Percentiles rank a stretch among this genome's conserved stretches.
Evolutionary conservation across 305 asterid genomes (phyloP).

Genomic region (Fraxinus baroniana): DNA sequence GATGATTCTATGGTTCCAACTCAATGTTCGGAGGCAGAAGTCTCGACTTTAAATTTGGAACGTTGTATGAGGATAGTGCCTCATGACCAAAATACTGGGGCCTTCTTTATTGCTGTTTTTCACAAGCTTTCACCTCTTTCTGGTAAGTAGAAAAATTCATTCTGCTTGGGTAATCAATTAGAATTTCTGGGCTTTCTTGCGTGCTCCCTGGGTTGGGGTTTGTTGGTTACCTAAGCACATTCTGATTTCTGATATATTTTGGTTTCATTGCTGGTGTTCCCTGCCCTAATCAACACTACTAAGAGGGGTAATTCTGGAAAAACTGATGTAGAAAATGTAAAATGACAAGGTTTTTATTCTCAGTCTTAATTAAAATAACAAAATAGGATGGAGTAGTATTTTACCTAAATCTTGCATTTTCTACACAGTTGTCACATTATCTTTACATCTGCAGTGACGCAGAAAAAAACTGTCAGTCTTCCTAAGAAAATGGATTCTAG

Average conservation of each 20-base stretch:
- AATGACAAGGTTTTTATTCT: not conserved
- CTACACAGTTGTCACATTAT: slow-evolving; percentile 5
- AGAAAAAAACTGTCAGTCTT: slow-evolving; percentile 45
- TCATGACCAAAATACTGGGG: slow-evolving; percentile 96
- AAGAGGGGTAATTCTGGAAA: not conserved
- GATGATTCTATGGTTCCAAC: slow-evolving; percentile 38
- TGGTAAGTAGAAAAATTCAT: slow-evolving; percentile 36
- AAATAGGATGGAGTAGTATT: not conserved
- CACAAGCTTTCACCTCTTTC: slow-evolving; percentile 65
- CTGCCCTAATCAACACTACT: not conserved
- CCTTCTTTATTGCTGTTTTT: slow-evolving; percentile 89
- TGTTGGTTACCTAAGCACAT: not conserved
- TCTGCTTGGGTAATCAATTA: not conserved
- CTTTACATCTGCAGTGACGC: slow-evolving; percentile 39
- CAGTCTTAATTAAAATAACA: not conserved
- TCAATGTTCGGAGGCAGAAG: slow-evolving; percentile 53
- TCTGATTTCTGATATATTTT: not conserved
- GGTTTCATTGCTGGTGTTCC: not conserved
- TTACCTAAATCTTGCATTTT: slow-evolving; percentile 11
- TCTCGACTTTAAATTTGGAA: slow-evolving; percentile 70
- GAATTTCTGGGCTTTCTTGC: too few relatives aligned
- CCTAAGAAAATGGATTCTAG: slow-evolving; percentile 35
- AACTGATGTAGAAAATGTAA: not conserved
- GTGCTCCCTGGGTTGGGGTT: not conserved
- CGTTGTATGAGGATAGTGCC: slow-evolving; percentile 98